Evolutionary conservation across 805 yeast genomes (phyloP), one percentile per base, ranked within the genome.

Genomic region (Metschnikowia sp.): DNA sequence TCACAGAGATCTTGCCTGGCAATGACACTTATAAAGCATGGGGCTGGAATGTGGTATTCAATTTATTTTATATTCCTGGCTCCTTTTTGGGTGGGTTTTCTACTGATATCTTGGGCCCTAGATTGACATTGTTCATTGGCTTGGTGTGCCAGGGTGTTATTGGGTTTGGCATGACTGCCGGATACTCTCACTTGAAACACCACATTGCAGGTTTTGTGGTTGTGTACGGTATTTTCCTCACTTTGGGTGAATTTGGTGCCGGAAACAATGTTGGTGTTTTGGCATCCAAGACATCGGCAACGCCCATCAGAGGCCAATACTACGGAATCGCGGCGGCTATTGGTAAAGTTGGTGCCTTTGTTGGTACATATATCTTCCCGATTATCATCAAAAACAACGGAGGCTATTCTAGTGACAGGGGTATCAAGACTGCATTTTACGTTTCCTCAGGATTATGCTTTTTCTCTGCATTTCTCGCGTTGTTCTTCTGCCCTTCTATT

Each of bases 271-370:
- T 87, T 65, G 97, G 97, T 56, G 70, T 87, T 47, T 74, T 91
- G 52, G 95, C 96, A 18, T 79, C 96, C 36, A 90, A 90, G 69
- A 85, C 96, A 7, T 78, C 84, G 40, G 86, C 96, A 39, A 84
- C 96, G 9, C 83, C 96, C 19, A 78, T 90, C 47, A 83, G 97
- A 72, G 97, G 97, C 49, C 86, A 86, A 59, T 88, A 86, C 69
- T 91, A 91, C 63, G 94, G 94, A 59, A 75, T 89, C 57, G 92
- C 95, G 38, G 96, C 97, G 47, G 96, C 96, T 26, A 58, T 83
- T 45, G 97, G 96, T 61, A 91, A 91, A 66, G 73, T 88, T 50
- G 97, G 97, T 63, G 97, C 96, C 1, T 90, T 91, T 62, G 86
- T 84, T 30, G 97, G 97, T 47, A 84, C 94, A 39, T 89, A 84